Conservation (phyloP, 495 filamentous ascomycete species). For the Penicillium cataractarum region DNA sequence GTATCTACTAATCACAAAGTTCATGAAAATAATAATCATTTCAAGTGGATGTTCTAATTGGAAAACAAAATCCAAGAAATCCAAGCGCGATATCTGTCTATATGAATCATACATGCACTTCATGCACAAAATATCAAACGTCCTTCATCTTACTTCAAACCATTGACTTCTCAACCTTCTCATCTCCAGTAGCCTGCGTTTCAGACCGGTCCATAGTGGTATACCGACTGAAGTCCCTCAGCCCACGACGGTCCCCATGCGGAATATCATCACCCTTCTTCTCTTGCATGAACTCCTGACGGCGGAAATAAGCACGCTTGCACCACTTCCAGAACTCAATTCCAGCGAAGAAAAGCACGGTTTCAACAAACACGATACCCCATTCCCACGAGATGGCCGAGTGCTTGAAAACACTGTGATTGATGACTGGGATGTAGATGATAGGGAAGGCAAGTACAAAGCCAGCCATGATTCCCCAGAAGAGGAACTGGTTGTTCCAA, state of each 20-base stretch:
- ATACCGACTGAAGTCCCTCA: constrained; percentile 42
- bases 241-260: constrained; percentile 18
- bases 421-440: constrained; percentile 73
- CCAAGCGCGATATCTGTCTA: neutral
- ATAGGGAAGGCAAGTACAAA: constrained; percentile 74
- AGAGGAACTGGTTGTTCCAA: constrained; percentile 74
- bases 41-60: neutral
- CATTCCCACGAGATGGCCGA: constrained; percentile 74
- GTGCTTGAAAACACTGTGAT: constrained; percentile 70
- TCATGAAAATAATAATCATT: neutral
- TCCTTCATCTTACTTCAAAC: constrained; percentile 26
- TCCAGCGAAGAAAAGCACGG: constrained; percentile 63
- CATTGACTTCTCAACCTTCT: constrained; percentile 39
- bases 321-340: constrained; percentile 70
- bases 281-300: constrained; percentile 26
- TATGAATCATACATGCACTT: neutral
- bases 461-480: constrained; percentile 67
- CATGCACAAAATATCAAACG: neutral
- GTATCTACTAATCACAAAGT: neutral
- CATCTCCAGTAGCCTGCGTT: constrained; percentile 35
- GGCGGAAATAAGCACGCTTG: constrained; percentile 59
- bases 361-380: constrained; percentile 63
- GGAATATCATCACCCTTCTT: constrained; percentile 12
- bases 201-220: constrained; percentile 46
- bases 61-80: neutral